phyloP scores from a whole-genome alignment of 2,329 filamentous ascomycete genomes.

The Pseudogymnoascus sp. region DNA sequence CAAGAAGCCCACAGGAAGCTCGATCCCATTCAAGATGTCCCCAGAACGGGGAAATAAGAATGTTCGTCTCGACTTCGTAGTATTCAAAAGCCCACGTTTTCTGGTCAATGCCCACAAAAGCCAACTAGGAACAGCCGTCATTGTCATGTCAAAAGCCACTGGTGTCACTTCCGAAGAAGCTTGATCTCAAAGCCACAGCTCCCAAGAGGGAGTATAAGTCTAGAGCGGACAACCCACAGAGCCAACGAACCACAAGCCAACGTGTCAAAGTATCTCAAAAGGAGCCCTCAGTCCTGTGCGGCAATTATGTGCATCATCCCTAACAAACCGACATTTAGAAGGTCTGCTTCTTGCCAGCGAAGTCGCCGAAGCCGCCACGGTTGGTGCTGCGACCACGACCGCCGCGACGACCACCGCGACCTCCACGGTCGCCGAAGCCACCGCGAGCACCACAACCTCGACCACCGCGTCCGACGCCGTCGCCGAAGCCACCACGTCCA shows the following conservation, averaged over 20 bases:
- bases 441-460: slow-evolving; percentile 27
- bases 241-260: slow-evolving; percentile 29
- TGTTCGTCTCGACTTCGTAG: slow-evolving; percentile 29
- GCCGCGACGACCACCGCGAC: slow-evolving; percentile 31
- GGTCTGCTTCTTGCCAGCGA: slow-evolving; percentile 49
- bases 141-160: slow-evolving; percentile 25
- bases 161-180: slow-evolving; percentile 16
- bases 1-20: slow-evolving; percentile 29
- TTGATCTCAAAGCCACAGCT: slow-evolving; percentile 32
- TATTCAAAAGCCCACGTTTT: slow-evolving; percentile 28
- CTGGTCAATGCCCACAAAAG: slow-evolving; percentile 22
- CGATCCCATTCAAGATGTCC: slow-evolving; percentile 27
- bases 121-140: slow-evolving; percentile 20
- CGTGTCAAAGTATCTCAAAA: slow-evolving; percentile 15
- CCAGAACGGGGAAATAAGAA: slow-evolving; percentile 21
- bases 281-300: slow-evolving; percentile 20
- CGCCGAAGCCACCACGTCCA: slow-evolving; percentile 24
- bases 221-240: slow-evolving; percentile 34
- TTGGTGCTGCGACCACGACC: slow-evolving; percentile 36
- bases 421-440: slow-evolving; percentile 26
- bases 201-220: slow-evolving; percentile 28
- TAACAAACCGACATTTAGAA: slow-evolving; percentile 27
- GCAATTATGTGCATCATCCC: slow-evolving; percentile 15
- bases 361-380: slow-evolving; percentile 52
- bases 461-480: slow-evolving; percentile 41